Conservation (phyloP, 176 grass and related monocot genomes). For the Olyra latifolia region DNA sequence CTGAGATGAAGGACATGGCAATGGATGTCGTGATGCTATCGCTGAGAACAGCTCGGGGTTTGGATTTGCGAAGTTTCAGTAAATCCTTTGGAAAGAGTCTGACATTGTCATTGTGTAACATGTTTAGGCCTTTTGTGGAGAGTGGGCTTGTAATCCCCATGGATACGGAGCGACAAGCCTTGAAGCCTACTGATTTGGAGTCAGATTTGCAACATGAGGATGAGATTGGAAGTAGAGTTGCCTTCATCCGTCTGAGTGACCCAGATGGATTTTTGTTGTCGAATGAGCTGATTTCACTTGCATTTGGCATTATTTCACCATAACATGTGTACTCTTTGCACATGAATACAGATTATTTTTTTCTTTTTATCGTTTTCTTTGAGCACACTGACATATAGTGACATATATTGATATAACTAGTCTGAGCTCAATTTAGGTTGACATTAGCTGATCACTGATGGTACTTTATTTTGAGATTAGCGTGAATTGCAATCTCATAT, state of each 20-base stretch:
- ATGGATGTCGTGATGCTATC: conserved; percentile 90
- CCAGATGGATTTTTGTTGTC: conserved; percentile 87
- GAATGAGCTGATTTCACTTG: conserved; percentile 89
- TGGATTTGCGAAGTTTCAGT: conserved; percentile 63
- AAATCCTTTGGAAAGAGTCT: conserved; percentile 62
- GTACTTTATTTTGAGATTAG: not conserved
- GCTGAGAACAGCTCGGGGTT: conserved; percentile 72
- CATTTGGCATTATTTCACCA: conserved; percentile 76
- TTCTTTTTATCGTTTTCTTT: not conserved
- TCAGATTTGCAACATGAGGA: conserved; percentile 24
- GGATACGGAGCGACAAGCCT: conserved; percentile 47
- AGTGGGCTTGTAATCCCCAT: conserved; percentile 64
- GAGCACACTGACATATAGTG: not conserved
- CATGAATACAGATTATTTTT: not conserved
- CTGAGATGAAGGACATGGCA: conserved; percentile 69
- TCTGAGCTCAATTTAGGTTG: not conserved
- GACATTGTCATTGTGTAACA: conserved; percentile 47
- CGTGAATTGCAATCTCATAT: not conserved
- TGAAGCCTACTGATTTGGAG: conserved; percentile 55
- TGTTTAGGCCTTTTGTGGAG: conserved; percentile 64
- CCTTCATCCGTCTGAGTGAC: conserved; percentile 74
- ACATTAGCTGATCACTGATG: not conserved
- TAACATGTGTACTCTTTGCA: conserved; percentile 10
- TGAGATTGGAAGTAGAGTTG: conserved; percentile 42
- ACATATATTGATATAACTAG: not conserved